Conservation (phyloP, 179 eudicot genomes). For the Vitellaria paradoxa region DNA sequence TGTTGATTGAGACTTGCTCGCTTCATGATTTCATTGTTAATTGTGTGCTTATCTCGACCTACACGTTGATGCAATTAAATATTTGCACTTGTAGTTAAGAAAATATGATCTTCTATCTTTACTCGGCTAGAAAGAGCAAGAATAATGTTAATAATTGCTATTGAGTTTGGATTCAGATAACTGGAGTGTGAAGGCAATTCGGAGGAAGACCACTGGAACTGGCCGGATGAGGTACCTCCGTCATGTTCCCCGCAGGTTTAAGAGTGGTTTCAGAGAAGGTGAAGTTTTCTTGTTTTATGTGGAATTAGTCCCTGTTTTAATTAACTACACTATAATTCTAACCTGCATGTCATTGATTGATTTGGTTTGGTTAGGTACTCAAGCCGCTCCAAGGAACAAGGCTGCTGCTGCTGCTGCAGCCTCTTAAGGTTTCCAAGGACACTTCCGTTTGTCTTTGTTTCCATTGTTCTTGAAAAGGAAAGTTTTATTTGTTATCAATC, state of each 20-base stretch:
- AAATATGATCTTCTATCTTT: background rate
- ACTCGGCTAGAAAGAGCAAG: background rate
- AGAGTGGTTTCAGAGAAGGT: constrained; percentile 74
- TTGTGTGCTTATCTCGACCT: too few species aligned
- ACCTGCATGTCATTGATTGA: too few species aligned
- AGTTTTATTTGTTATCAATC: background rate
- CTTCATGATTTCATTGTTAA: too few species aligned
- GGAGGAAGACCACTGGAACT: constrained; percentile 73
- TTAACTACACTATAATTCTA: background rate
- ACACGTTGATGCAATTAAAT: too few species aligned
- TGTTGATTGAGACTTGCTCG: too few species aligned
- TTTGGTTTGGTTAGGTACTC: constrained; percentile 29
- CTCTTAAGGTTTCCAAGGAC: constrained; percentile 9
- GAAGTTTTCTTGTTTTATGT: background rate
- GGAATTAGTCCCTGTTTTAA: too few species aligned
- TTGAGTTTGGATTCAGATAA: constrained; percentile 34
- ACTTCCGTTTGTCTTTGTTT: background rate
- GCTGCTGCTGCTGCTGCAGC: constrained; percentile 29
- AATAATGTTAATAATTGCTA: background rate
- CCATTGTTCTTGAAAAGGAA: background rate
- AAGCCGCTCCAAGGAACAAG: constrained; percentile 64
- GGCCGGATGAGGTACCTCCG: constrained; percentile 74
- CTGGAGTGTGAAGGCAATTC: constrained; percentile 68
- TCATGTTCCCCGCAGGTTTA: constrained; percentile 60
- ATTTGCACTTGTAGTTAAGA: too few species aligned